Base-by-base conservation (phyloP, 495 filamentous ascomycete species). In the Aspergillus indologenus region DNA sequence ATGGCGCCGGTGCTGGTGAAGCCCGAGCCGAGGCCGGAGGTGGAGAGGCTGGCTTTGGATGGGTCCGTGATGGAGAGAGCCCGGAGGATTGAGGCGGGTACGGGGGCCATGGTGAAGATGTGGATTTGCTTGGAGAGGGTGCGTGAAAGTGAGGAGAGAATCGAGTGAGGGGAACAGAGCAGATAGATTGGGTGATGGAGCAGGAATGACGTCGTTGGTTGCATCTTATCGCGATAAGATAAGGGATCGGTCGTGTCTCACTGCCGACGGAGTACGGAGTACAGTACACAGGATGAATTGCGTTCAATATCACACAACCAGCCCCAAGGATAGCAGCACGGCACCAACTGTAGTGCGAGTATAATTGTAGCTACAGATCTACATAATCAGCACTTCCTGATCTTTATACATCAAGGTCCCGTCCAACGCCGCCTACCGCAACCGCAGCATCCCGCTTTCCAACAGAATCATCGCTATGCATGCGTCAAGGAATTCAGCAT, bases 1-100 rank as follows among this genome's bases (percentile, higher is more conserved):
- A 97, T 81, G 56, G 86, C 86, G 60, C 81, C 83, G 21, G 90
- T 92, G 21, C 81, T 87, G 17, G 88, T 80, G 72, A 93, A 94
- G 22, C 87, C 88, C 8, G 87, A 85, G 44, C 90, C 91, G 60
- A 89, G 80, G 23, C 81, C 75, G 0, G 83, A 69, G 20, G 91
- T 77, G 52, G 79, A 85, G 56, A 81, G 72, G 19, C 58, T 75
- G 44, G 84, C 81, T 58, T 71, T 73, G 57, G 78, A 67, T 1
- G 85, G 74, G 57, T 88, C 78, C 42, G 61, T 45, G 50, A 96
- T 80, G 20, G 75, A 78, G n/a, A 96, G 81, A 7, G 89, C 85
- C 56, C 75, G 67, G 47, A 89, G 74, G 49, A 90, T 82, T 11
- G 85, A 79, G 3, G 75, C 60, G 60, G 89, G 87, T 18, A 87